A percentile compares a stretch with the other conserved stretches of the same genome.
Conservation (phyloP, 306 rosid species). For the Carpinus fangiana region DNA sequence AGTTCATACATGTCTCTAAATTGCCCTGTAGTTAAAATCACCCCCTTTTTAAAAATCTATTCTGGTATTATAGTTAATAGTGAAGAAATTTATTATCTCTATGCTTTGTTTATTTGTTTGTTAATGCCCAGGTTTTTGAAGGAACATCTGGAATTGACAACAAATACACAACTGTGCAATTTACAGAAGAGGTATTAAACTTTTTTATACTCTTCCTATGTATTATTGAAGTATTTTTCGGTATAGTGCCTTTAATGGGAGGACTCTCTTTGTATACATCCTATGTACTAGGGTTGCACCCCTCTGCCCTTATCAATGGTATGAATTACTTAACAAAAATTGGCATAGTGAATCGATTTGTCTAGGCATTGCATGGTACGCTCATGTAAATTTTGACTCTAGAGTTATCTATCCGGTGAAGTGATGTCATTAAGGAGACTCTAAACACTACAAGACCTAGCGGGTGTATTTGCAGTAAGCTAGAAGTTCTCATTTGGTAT, state of each 20-base stretch:
- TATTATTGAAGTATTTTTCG: slow-evolving; percentile 4
- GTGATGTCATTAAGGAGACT: not conserved
- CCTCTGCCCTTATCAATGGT: too few species aligned
- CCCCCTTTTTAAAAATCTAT: slow-evolving; percentile 1
- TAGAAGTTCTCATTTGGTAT: not conserved
- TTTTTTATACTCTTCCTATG: slow-evolving; percentile 20
- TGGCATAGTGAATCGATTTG: not conserved
- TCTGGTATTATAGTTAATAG: slow-evolving; percentile 19
- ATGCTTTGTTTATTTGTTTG: slow-evolving; percentile 14
- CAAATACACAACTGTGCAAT: slow-evolving; percentile 94
- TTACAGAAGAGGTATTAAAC: slow-evolving; percentile 91
- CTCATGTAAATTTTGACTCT: not conserved
- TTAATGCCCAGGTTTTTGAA: slow-evolving; percentile 79
- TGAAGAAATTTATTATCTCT: slow-evolving; percentile 7
- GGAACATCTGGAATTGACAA: slow-evolving; percentile 99
- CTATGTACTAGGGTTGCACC: too few species aligned
- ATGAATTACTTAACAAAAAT: too few species aligned
- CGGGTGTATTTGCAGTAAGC: not conserved
- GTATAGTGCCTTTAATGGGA: not conserved
- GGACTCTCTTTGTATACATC: too few species aligned
- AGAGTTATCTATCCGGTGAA: not conserved
- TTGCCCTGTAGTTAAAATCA: slow-evolving; percentile 4
- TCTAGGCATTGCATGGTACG: not conserved
- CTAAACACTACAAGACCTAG: not conserved
- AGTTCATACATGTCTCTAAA: not conserved